These are phyloP conservation scores for Durusdinium trenchii DNA, from an alignment of 73 alveolate genomes.

Conservation along the genomic window DNA sequence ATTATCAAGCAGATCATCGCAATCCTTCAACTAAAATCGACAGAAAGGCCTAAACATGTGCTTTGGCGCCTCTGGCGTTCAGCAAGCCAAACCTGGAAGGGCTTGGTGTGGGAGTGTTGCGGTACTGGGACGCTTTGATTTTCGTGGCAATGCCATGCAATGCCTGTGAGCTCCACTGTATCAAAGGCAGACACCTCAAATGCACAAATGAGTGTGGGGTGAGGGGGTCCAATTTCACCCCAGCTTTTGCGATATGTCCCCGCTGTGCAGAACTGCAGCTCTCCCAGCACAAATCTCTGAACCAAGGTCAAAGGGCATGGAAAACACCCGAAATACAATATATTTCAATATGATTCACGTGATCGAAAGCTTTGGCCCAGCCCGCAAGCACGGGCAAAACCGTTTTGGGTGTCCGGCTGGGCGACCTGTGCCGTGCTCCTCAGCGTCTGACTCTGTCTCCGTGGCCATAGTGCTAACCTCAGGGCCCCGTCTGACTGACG, in stretches of 20 bases:
- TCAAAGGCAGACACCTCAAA: conserved; percentile 39
- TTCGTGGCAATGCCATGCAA: neutral
- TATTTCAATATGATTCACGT: neutral
- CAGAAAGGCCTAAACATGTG: neutral
- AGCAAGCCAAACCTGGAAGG: neutral
- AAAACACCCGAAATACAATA: neutral
- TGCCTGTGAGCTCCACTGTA: conserved; percentile 30
- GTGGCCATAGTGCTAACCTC: conserved; percentile 95
- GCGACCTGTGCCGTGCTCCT: conserved; percentile 90
- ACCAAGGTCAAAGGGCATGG: too few species aligned
- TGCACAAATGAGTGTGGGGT: neutral
- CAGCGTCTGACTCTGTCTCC: conserved; percentile 80
- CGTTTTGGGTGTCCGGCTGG: conserved; percentile 21
- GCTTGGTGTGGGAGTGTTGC: too few species aligned
- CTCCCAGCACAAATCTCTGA: too few species aligned
- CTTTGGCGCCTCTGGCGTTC: neutral
- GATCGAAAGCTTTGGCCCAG: neutral
- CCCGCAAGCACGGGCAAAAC: neutral
- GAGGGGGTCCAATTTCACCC: neutral
- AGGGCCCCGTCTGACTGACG: neutral
- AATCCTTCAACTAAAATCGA: neutral
- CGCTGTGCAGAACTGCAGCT: neutral
- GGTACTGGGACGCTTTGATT: too few species aligned
- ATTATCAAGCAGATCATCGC: neutral
- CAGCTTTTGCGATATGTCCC: neutral